phyloP scores from a whole-genome alignment of 208 protist species.

The Trypanosoma melophagium region DNA sequence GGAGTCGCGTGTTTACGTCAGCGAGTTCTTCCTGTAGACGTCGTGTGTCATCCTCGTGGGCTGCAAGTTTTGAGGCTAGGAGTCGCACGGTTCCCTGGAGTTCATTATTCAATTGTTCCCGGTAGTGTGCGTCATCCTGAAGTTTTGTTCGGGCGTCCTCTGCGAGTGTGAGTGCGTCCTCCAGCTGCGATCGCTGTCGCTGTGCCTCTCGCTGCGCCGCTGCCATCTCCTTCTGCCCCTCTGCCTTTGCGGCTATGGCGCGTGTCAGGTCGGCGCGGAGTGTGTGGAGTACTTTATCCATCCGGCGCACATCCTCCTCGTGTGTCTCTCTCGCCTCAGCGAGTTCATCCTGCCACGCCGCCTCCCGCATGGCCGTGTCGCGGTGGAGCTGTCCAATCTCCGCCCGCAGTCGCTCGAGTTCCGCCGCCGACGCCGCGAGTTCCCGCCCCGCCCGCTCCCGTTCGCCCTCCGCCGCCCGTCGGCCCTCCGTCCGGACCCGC shows the following conservation, averaged over 20 bases:
- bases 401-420: slow-evolving; percentile 56
- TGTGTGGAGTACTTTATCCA: slow-evolving; percentile 79
- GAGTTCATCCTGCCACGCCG: slow-evolving; percentile 59
- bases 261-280: slow-evolving; percentile 72
- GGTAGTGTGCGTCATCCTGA: slow-evolving; percentile 66
- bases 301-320: slow-evolving; percentile 63
- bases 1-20: slow-evolving; percentile 62
- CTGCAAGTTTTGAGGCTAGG: slow-evolving; percentile 62
- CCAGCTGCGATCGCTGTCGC: slow-evolving; percentile 43
- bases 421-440: slow-evolving; percentile 37
- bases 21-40: slow-evolving; percentile 75
- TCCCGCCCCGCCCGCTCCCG: slow-evolving; percentile 45
- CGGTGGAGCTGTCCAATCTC: slow-evolving; percentile 59
- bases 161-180: slow-evolving; percentile 57
- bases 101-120: slow-evolving; percentile 77
- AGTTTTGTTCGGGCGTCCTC: slow-evolving; percentile 56
- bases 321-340: slow-evolving; percentile 52
- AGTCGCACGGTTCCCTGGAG: slow-evolving; percentile 83
- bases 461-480: slow-evolving; percentile 42
- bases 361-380: slow-evolving; percentile 48
- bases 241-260: slow-evolving; percentile 34
- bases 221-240: slow-evolving; percentile 54
- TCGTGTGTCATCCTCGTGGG: slow-evolving; percentile 74
- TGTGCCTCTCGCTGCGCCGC: slow-evolving; percentile 51
- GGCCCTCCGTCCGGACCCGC: slow-evolving; percentile 53